Base-by-base conservation (phyloP, 2,329 filamentous ascomycete species). In the Cordyceps farinosa region DNA sequence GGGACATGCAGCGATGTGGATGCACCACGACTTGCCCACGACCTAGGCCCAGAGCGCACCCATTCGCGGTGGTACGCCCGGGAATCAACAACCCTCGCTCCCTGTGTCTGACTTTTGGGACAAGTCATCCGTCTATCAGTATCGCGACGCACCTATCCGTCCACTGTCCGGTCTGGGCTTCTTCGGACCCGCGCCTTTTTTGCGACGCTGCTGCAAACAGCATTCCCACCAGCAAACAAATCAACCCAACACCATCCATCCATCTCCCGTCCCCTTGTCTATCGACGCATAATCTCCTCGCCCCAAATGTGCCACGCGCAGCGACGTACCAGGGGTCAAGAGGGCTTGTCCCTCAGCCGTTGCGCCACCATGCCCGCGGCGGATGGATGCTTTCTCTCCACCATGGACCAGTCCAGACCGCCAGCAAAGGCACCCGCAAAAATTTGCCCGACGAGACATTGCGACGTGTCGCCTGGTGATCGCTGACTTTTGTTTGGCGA, bases 381-480 rank as follows among this genome's bases (percentile, higher is more conserved):
- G 47, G 36, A 59, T 30, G 44, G 45, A 45, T 52, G 58, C n/a
- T 42, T 10, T 32, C 52, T 48, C 51, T 29, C 60, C 60, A 47
- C 50, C 51, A 38, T 62, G 60, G 60, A 62, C 60, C 51, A 62
- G 60, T 62, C 60, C 51, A 62, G 60, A 62, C 52, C 60, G 38
- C 60, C 52, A 56, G 48, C 51, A 53, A 6, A 29, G 30, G 30
- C 51, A 61, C 42, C 22, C 51, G 45, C 47, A 44, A 51, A 47
- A 56, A 30, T 40, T 51, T 51, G 34, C 57, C 36, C 13, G 5
- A 27, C 47, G 38, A 60, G 57, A 60, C 47, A 60, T 27, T 44
- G 47, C 45, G 47, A 60, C 56, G 32, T 59, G 44, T 50, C 45
- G 34, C 22, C 22, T n/a, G 22, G 30, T 58, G 45, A 50, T 59